A percentile compares a stretch with the other conserved stretches of the same genome.
phyloP scores from a whole-genome alignment of 352 stramenopile genomes.

The Globisporangium paddicum region DNA sequence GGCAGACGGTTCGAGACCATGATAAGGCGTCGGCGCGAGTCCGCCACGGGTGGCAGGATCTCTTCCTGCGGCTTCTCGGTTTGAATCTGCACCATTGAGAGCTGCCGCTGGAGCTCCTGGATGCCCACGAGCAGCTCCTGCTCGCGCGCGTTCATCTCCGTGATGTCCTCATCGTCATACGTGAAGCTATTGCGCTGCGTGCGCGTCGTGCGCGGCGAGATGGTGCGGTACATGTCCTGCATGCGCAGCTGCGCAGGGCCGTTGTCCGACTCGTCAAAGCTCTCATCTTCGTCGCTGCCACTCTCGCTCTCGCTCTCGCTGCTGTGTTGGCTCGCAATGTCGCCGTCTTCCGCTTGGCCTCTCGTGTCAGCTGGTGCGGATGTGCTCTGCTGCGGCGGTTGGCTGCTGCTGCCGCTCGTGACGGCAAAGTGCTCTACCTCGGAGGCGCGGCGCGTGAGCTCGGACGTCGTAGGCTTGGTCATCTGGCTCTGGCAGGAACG shows the following conservation, averaged over 20 bases:
- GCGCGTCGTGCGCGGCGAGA: conserved; percentile 19
- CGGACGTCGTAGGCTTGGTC: background rate
- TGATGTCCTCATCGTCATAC: conserved; percentile 56
- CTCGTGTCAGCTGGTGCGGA: background rate
- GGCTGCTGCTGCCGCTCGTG: conserved; percentile 4
- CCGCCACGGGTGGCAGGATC: conserved; percentile 52
- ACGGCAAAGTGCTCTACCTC: conserved; percentile 9
- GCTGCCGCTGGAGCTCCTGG: conserved; percentile 87
- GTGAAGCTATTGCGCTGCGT: conserved; percentile 20
- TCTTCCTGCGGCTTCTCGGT: conserved; percentile 74
- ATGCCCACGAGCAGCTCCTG: conserved; percentile 90
- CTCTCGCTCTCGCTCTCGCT: background rate
- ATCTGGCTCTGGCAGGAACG: background rate
- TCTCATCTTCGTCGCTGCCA: conserved; percentile 15
- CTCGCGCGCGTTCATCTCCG: conserved; percentile 77
- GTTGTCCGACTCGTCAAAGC: conserved; percentile 12
- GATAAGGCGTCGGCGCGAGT: conserved; percentile 73
- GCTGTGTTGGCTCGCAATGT: background rate
- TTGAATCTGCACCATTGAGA: conserved; percentile 85
- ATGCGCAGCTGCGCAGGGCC: conserved; percentile 18
- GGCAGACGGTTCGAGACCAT: conserved; percentile 90
- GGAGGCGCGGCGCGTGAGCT: conserved; percentile 2
- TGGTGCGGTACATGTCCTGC: conserved; percentile 19
- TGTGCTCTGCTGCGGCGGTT: background rate
- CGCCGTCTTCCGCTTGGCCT: conserved; percentile 16